Evolutionary conservation across 495 filamentous ascomycete species (phyloP), one percentile per base, ranked within the genome.

Genomic region (Lindgomyces ingoldianus): DNA sequence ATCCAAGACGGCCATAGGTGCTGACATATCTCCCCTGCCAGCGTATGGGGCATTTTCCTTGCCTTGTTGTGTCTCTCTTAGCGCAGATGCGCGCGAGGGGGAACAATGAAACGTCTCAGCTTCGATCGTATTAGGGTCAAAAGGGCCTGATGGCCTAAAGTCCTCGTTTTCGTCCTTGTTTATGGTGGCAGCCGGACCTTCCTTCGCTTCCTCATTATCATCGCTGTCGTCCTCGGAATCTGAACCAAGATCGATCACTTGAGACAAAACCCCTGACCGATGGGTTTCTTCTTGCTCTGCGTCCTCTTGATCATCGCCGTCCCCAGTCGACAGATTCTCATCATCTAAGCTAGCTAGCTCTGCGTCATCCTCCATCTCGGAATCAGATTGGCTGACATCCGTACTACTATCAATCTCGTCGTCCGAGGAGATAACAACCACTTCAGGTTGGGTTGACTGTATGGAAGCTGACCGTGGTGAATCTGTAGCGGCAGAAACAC

Each of bases 221-320:
- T 54, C 69, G n/a, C 46, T 60, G 4, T 67, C 63, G 24, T 50
- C 50, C 16, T 64, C 63, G 19, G 58, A 64, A 24, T 24, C 39
- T 12, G 64, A 64, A 4, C 67, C 66, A 47, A 72, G 61, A 62
- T 72, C 70, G 25, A 72, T 65, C 21, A 68, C 55, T 50, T 64
- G 57, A 39, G 54, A 50, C 30, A 19, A 18, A 27, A 36, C 16
- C 26, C 39, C 24, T 33, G 58, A 46, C 8, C 10, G 54, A 8
- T 53, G 30, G 36, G 16, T 52, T 49, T 44, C 26, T 29, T 24
- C 44, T 10, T 41, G 36, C n/a, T 33, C 10, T 50, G n/a, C 49
- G n/a, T 16, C 21, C 4, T 26, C 26, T 60, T 27, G 33, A 42
- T 53, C 57, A 2, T 55, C 26, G 14, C 18, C 30, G 11, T 19